Evolutionary conservation across 1,139 yeast genomes (phyloP).

Genomic region (Pichia cactophila): DNA sequence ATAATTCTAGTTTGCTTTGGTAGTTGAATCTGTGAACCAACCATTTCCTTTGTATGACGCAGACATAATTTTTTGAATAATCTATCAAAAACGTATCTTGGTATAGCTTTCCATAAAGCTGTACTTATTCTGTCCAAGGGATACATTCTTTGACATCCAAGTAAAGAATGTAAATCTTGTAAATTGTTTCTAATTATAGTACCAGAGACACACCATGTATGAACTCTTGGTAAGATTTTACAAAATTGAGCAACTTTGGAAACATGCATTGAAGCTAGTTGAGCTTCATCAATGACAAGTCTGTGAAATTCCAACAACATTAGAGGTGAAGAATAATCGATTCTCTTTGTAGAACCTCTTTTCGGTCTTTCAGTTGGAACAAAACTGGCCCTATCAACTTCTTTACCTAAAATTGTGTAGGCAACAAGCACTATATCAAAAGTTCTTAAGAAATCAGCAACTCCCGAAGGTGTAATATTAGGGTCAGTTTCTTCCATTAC

Average conservation of each 20-base stretch:
- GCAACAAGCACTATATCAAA: constrained; percentile 78
- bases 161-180: constrained; percentile 60
- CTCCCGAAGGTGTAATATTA: constrained; percentile 34
- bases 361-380: constrained; percentile 53
- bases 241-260: constrained; percentile 79
- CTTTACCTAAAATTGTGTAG: constrained; percentile 60
- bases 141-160: constrained; percentile 54
- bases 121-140: constrained; percentile 45
- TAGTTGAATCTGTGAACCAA: constrained; percentile 61
- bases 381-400: constrained; percentile 74
- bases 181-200: constrained; percentile 72
- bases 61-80: constrained; percentile 42
- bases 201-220: constrained; percentile 96
- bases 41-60: constrained; percentile 82
- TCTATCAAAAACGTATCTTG: constrained; percentile 23
- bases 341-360: constrained; percentile 31
- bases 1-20: constrained; percentile 72
- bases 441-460: constrained; percentile 28
- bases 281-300: constrained; percentile 86
- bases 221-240: constrained; percentile 69
- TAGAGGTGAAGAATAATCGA: constrained; percentile 71
- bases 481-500: constrained; percentile 25
- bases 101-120: constrained; percentile 24
- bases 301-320: constrained; percentile 86
- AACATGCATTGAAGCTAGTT: constrained; percentile 72